Conservation (phyloP, 2,329 filamentous ascomycete genomes). For the Pseudogymnoascus destructans region DNA sequence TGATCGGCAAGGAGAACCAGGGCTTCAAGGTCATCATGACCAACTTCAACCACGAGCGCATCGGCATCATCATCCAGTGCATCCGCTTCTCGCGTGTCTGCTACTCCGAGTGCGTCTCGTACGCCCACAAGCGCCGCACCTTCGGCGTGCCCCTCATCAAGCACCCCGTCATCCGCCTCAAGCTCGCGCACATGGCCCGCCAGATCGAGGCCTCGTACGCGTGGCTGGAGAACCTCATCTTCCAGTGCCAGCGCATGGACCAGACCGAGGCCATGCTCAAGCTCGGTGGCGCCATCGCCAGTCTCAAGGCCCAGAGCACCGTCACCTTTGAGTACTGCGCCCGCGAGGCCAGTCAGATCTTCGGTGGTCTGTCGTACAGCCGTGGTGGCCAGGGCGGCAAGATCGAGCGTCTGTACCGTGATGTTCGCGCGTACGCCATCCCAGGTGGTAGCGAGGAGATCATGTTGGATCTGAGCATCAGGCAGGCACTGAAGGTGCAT, state of each 20-base stretch:
- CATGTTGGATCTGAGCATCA: slow-evolving; percentile 92
- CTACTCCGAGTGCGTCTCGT: slow-evolving; percentile 93
- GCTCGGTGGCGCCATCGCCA: slow-evolving; percentile 85
- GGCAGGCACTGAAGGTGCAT: slow-evolving; percentile 78
- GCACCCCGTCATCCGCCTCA: slow-evolving; percentile 93
- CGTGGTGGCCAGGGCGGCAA: slow-evolving; percentile 90
- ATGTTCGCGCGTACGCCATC: slow-evolving; percentile 92
- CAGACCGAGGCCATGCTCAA: slow-evolving; percentile 94
- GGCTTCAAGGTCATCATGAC: slow-evolving; percentile 99
- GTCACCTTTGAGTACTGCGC: slow-evolving; percentile 97
- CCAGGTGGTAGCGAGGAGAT: slow-evolving; percentile 96
- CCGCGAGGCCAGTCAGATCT: slow-evolving; percentile 92
- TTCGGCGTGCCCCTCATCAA: slow-evolving; percentile 96
- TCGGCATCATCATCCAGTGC: slow-evolving; percentile 97
- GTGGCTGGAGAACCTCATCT: slow-evolving; percentile 93
- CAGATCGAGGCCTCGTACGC: slow-evolving; percentile 96
- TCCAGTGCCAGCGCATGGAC: slow-evolving; percentile 83
- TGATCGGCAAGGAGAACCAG: slow-evolving; percentile 95
- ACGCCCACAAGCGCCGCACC: slow-evolving; percentile 90
- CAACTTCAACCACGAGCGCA: slow-evolving; percentile 98
- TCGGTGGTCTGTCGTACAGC: slow-evolving; percentile 84
- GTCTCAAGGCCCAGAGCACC: slow-evolving; percentile 87
- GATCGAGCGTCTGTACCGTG: slow-evolving; percentile 86
- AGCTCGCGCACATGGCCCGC: slow-evolving; percentile 94
- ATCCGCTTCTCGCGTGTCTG: slow-evolving; percentile 91